Evolutionary conservation across 2,329 filamentous ascomycete species (phyloP).

Genomic region (Exophiala mesophila): DNA sequence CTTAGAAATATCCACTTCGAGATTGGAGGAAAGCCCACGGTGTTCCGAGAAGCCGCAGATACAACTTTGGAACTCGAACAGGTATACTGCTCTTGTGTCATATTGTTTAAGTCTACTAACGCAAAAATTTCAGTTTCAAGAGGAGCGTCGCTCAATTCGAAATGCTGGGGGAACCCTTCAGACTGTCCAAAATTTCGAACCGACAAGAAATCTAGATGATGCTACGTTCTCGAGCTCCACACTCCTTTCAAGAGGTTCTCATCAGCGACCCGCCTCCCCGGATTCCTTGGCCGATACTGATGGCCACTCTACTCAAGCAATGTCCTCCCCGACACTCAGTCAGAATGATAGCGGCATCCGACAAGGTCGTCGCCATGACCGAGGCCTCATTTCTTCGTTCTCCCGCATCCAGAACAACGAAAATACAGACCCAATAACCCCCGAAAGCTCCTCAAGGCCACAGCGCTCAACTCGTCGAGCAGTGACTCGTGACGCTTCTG

Average conservation of each 20-base stretch:
- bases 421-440: constrained; percentile 26
- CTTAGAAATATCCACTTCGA: constrained; percentile 74
- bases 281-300: constrained; percentile 25
- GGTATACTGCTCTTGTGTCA: constrained; percentile 29
- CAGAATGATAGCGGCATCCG: constrained; percentile 1
- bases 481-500: constrained; percentile 3
- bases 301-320: constrained; percentile 6
- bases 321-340: neutral
- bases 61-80: constrained; percentile 47
- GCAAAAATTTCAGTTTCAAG: constrained; percentile 14
- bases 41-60: constrained; percentile 60
- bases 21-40: constrained; percentile 56
- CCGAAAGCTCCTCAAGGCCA: constrained; percentile 18
- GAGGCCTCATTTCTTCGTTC: constrained; percentile 9
- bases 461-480: constrained; percentile 4
- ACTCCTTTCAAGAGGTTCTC: constrained; percentile 4
- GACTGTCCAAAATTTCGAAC: constrained; percentile 18
- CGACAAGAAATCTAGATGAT: constrained; percentile 5
- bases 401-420: constrained; percentile 21
- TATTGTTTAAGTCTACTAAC: neutral
- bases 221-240: constrained; percentile 3
- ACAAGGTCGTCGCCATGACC: constrained; percentile 4
- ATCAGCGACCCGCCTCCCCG: constrained; percentile 24
- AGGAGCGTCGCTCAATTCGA: constrained; percentile 21
- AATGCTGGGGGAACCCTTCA: constrained; percentile 19